Evolutionary conservation across 208 protist genomes (phyloP).

Genomic region (Acanthamoeba triangularis): DNA sequence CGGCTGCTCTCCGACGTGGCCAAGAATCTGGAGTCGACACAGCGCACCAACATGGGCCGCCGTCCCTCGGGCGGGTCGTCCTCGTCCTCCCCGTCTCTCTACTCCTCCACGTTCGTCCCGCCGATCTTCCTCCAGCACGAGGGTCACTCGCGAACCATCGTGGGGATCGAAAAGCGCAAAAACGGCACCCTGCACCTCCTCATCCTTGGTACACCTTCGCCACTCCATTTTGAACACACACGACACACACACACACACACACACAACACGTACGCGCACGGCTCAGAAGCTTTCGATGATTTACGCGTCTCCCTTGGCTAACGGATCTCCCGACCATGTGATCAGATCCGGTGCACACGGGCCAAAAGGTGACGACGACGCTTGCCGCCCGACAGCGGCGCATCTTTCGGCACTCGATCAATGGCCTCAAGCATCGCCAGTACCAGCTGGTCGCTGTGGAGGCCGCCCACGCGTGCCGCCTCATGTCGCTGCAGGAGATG

Average conservation of each 20-base stretch:
- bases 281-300: too few species aligned
- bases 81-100: constrained; percentile 26
- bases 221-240: background rate
- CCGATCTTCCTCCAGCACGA: constrained; percentile 75
- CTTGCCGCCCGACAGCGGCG: background rate
- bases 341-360: constrained; percentile 62
- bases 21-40: background rate
- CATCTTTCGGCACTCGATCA: constrained; percentile 73
- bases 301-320: background rate
- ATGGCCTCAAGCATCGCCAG: constrained; percentile 44
- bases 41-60: background rate
- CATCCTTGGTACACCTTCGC: constrained; percentile 33
- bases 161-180: constrained; percentile 76
- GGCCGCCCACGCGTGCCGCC: constrained; percentile 25
- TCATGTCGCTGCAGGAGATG: constrained; percentile 56
- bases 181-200: constrained; percentile 67
- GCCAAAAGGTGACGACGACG: constrained; percentile 8
- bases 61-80: constrained; percentile 27
- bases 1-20: constrained; percentile 10
- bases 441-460: constrained; percentile 77
- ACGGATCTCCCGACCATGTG: background rate
- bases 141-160: constrained; percentile 74
- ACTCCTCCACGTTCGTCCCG: constrained; percentile 6
- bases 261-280: background rate
- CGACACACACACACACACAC: background rate